Base-by-base conservation (phyloP, 352 stramenopile species). In the Pythium pyrilobum region DNA sequence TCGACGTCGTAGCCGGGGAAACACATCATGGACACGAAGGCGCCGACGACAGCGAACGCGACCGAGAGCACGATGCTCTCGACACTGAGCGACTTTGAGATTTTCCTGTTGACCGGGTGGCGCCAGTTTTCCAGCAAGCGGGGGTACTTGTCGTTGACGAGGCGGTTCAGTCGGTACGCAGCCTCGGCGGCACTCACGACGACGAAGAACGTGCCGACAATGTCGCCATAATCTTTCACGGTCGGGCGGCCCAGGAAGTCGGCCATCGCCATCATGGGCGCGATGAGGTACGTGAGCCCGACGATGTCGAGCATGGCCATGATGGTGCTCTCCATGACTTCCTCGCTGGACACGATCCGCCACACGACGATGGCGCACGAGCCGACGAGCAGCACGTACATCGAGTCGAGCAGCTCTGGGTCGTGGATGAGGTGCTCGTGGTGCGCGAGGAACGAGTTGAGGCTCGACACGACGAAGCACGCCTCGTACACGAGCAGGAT, bases 221-320 rank as follows among this genome's bases (percentile, higher is more conserved):
- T 52, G 46, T 67, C 62, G 12, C 56, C 52, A 9, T 74, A 54
- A 1, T 70, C 57, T 27, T 52, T 48, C 1, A 74, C 62, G 24
- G 65, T 32, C 2, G 75, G 75, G 37, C 85, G 62, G 25, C 76
- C 65, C 2, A 88, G 50, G 33, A 84, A 75, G 50, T 85, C 75
- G 1, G 71, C 61, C 12, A 80, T 66, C 25, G 81, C 75, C 69
- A 85, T 81, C 66, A 88, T 72, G n/a, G 80, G 75, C n/a, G 71
- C 51, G 9, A 77, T 64, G 39, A 88, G 43, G 29, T 81, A 77
- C 29, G 77, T 66, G 33, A 88, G 37, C 0, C 71, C 74, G 33
- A 84, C 47, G 3, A 78, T 74, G 52, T 88, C 77, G 41, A 85
- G 57, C 33, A 69, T 52, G n/a, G 76, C 55, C 60, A 78, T 72